These are phyloP conservation scores for Candida taoyuanica DNA, from an alignment of 805 yeast species.

Conservation along the genomic window DNA sequence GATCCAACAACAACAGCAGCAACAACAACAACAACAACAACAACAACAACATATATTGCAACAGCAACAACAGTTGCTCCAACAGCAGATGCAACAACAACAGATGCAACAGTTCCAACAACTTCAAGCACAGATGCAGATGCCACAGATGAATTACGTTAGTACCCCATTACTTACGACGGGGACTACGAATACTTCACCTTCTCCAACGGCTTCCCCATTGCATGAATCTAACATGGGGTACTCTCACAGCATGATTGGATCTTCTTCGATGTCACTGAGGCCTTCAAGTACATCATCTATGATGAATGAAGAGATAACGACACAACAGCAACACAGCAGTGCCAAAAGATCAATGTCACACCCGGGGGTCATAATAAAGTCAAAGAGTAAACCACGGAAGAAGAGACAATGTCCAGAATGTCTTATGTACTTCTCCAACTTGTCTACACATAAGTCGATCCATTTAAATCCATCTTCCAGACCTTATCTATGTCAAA, in stretches of 20 bases:
- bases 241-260: constrained; percentile 1
- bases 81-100: constrained; percentile 4
- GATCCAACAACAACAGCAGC: constrained; percentile 3
- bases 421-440: constrained; percentile 65
- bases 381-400: constrained; percentile 36
- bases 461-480: constrained; percentile 68
- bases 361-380: background rate
- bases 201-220: constrained; percentile 9
- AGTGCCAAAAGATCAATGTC: background rate
- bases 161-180: constrained; percentile 4
- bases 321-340: background rate
- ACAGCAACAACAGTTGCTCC: constrained; percentile 1
- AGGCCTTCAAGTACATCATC: background rate
- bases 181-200: constrained; percentile 8
- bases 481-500: constrained; percentile 73
- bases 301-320: background rate
- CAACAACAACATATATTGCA: background rate
- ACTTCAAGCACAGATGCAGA: constrained; percentile 10
- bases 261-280: constrained; percentile 1
- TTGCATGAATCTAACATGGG: constrained; percentile 4
- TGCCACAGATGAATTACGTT: constrained; percentile 14
- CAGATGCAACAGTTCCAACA: constrained; percentile 6
- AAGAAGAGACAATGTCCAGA: constrained; percentile 70
- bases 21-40: constrained; percentile 2
- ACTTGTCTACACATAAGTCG: constrained; percentile 77